phyloP scores from a whole-genome alignment of 139 green algal species.

The Microglena sp. region DNA sequence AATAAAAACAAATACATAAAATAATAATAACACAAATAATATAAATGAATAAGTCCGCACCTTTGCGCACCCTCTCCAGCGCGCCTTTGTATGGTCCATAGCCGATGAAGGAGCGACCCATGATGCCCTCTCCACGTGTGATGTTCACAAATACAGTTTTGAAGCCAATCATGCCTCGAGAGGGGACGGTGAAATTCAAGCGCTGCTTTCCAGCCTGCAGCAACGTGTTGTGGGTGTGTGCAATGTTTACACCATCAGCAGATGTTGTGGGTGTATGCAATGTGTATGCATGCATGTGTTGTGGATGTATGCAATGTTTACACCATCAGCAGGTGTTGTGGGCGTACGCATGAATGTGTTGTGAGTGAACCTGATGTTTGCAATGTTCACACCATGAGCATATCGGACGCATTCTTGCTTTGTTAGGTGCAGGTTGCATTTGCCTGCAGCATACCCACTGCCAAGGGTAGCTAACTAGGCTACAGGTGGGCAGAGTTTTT shows the following conservation, averaged over 20 bases:
- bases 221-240: background rate
- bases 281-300: background rate
- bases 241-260: background rate
- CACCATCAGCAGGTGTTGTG: background rate
- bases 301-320: background rate
- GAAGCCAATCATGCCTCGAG: slow-evolving; percentile 69
- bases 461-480: no score
- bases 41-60: no score
- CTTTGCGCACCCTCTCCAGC: slow-evolving; percentile 57
- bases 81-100: slow-evolving; percentile 39
- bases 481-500: no score
- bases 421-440: no score
- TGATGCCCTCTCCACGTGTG: slow-evolving; percentile 65
- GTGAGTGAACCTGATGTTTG: no score
- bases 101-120: slow-evolving; percentile 62
- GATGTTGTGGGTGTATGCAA: background rate
- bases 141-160: slow-evolving; percentile 55
- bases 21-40: no score
- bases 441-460: no score
- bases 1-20: no score
- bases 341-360: background rate
- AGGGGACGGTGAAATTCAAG: slow-evolving; percentile 52
- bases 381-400: background rate
- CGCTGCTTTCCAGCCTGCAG: slow-evolving; percentile 43
- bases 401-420: no score